Percentiles rank a stretch among this genome's conserved stretches.
phyloP scores from a whole-genome alignment of 805 yeast genomes.

The Candida pseudoglaebosa region DNA sequence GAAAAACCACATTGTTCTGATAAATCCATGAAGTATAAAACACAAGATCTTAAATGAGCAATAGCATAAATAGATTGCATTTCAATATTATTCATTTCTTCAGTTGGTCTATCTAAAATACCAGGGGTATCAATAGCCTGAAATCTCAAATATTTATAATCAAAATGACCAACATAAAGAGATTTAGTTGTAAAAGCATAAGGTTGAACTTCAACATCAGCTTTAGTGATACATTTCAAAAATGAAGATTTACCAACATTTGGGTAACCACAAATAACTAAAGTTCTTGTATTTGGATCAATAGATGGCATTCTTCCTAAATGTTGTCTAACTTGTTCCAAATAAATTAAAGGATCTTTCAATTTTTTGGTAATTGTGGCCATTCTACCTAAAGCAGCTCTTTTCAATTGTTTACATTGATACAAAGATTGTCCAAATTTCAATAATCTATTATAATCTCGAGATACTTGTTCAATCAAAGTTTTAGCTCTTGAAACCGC shows the following conservation, averaged over 20 bases:
- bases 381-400: constrained; percentile 99
- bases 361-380: constrained; percentile 95
- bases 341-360: constrained; percentile 87
- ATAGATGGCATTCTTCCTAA: constrained; percentile 96
- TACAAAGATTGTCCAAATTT: constrained; percentile 97
- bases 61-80: constrained; percentile 99
- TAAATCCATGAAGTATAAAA: constrained; percentile 95
- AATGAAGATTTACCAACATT: constrained; percentile 98
- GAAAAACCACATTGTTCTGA: constrained; percentile 99
- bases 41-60: constrained; percentile 96
- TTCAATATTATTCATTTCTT: constrained; percentile 99
- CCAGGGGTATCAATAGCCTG: constrained; percentile 99
- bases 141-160: constrained; percentile 93
- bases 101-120: constrained; percentile 96
- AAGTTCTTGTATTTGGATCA: constrained; percentile 97
- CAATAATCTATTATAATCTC: constrained; percentile 90
- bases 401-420: constrained; percentile 97
- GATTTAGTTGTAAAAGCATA: constrained; percentile 99
- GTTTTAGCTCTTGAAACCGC: constrained; percentile 92
- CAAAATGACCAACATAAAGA: constrained; percentile 96
- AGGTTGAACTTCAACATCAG: constrained; percentile 99
- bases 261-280: constrained; percentile 97
- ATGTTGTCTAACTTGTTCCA: constrained; percentile 99
- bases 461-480: constrained; percentile 88
- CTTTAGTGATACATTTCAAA: constrained; percentile 88